Evolutionary conservation across 805 yeast genomes (phyloP).

Genomic region (Yarrowia sp.): DNA sequence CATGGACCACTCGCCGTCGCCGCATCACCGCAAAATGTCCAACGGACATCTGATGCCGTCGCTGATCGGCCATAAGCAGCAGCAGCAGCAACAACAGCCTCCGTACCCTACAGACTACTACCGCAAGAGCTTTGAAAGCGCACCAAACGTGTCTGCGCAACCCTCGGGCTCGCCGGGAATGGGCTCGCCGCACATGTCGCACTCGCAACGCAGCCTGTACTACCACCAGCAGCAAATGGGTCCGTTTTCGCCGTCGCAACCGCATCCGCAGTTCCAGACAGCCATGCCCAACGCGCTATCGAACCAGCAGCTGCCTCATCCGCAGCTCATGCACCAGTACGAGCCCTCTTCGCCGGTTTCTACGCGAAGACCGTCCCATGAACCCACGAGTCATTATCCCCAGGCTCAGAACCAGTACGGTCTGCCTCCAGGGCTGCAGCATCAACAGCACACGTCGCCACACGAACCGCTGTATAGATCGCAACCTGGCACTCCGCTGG

Average conservation of each 20-base stretch:
- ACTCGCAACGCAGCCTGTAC: conserved; percentile 9
- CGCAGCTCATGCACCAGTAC: conserved; percentile 5
- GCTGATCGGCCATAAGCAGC: background rate
- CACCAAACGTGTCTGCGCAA: background rate
- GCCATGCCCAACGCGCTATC: background rate
- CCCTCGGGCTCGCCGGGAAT: background rate
- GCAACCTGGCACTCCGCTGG: conserved; percentile 8
- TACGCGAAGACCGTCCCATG: background rate
- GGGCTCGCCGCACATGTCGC: conserved; percentile 6
- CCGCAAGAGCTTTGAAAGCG: background rate
- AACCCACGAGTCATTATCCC: background rate
- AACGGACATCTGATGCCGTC: conserved; percentile 13
- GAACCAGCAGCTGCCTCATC: background rate
- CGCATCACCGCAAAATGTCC: conserved; percentile 15
- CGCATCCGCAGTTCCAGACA: conserved; percentile 7
- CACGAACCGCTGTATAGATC: conserved; percentile 1
- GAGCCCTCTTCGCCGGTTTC: background rate
- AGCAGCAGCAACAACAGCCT: background rate
- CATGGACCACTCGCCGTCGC: conserved; percentile 10
- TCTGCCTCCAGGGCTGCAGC: conserved; percentile 2
- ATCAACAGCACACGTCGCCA: background rate
- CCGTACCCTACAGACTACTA: conserved; percentile 1
- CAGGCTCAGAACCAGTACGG: background rate
- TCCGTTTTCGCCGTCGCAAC: conserved; percentile 16
- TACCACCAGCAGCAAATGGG: conserved; percentile 18